These are phyloP conservation scores for Butyriboletus loyo DNA, from an alignment of 768 basidiomycete genomes.

Conservation along the genomic window DNA sequence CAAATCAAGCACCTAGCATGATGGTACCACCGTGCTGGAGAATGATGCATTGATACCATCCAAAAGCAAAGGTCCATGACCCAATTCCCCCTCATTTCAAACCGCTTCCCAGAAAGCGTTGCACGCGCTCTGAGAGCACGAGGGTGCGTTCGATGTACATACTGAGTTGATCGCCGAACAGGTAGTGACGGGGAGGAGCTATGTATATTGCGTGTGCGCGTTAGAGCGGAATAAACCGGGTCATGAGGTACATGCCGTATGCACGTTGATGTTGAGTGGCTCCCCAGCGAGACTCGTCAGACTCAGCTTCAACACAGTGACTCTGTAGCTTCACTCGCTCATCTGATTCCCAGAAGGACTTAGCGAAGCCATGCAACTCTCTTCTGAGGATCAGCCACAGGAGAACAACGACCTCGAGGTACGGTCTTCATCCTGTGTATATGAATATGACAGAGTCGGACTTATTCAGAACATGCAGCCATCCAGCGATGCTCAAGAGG, in stretches of 20 bases:
- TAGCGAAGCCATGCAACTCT: constrained; percentile 13
- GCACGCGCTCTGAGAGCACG: too few relatives aligned
- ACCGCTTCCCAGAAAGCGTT: too few relatives aligned
- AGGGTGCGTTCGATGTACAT: too few relatives aligned
- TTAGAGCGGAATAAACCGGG: background rate
- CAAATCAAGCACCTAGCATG: too few relatives aligned
- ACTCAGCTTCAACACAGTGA: background rate
- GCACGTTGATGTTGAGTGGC: background rate
- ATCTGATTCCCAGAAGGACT: background rate
- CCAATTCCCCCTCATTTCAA: too few relatives aligned
- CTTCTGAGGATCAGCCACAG: background rate
- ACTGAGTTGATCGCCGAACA: too few relatives aligned
- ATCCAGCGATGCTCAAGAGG: constrained; percentile 7
- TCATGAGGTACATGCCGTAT: background rate
- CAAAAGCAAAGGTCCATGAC: too few relatives aligned
- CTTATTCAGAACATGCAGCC: background rate
- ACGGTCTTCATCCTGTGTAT: background rate
- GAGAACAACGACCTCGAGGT: constrained; percentile 9
- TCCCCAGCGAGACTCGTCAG: background rate
- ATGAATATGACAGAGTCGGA: background rate
- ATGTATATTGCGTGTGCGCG: background rate
- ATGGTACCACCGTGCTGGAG: too few relatives aligned
- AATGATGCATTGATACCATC: too few relatives aligned
- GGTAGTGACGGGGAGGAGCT: too few relatives aligned
- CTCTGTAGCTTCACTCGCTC: background rate